phyloP scores from a whole-genome alignment of 2,329 filamentous ascomycete genomes.

The Septoria petroselini region DNA sequence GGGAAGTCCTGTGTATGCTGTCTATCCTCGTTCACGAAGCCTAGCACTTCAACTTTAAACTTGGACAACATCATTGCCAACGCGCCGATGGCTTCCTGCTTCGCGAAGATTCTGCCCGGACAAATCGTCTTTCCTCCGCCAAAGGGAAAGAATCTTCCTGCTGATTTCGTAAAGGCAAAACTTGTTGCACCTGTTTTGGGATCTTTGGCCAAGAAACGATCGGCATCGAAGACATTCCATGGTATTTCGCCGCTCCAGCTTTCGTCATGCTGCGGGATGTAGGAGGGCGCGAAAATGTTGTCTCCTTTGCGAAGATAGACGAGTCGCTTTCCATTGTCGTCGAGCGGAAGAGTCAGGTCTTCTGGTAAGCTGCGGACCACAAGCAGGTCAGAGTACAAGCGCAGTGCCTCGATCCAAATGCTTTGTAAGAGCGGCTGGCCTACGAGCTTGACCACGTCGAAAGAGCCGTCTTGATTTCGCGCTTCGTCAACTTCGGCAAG shows the following conservation, averaged over 20 bases:
- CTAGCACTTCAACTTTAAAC: constrained; percentile 32
- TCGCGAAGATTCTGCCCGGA: constrained; percentile 33
- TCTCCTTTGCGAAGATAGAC: constrained; percentile 29
- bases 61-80: constrained; percentile 30
- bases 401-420: constrained; percentile 37
- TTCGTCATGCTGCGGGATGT: constrained; percentile 33
- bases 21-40: constrained; percentile 28
- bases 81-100: constrained; percentile 33
- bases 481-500: constrained; percentile 31
- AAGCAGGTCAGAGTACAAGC: constrained; percentile 36
- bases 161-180: constrained; percentile 32
- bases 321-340: constrained; percentile 29
- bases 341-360: constrained; percentile 32
- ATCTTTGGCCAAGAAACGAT: constrained; percentile 32
- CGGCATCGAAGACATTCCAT: constrained; percentile 29
- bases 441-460: constrained; percentile 32
- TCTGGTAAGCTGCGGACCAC: constrained; percentile 34
- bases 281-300: constrained; percentile 35
- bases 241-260: constrained; percentile 26
- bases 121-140: constrained; percentile 34
- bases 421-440: constrained; percentile 37
- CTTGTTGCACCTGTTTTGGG: constrained; percentile 29
- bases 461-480: constrained; percentile 26
- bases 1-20: constrained; percentile 27
- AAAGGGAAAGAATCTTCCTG: constrained; percentile 36